Conservation (phyloP, 1,139 yeast genomes). For the Starmera stellimalicola region DNA sequence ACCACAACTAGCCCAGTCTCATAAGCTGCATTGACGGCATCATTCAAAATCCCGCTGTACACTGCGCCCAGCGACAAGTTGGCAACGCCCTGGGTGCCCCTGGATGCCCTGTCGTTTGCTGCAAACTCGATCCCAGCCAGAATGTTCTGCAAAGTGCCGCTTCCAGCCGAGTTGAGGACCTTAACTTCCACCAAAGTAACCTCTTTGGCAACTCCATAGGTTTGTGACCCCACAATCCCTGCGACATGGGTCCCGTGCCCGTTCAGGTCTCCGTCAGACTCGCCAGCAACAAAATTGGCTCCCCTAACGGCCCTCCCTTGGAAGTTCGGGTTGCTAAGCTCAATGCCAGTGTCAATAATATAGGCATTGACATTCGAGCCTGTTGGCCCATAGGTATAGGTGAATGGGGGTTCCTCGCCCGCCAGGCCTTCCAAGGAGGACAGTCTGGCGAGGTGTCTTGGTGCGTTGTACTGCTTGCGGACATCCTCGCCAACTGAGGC, state of each 20-base stretch:
- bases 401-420: slow-evolving; percentile 46
- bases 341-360: slow-evolving; percentile 74
- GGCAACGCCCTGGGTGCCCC: slow-evolving; percentile 56
- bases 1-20: slow-evolving; percentile 66
- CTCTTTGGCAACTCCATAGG: slow-evolving; percentile 74
- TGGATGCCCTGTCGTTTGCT: slow-evolving; percentile 42
- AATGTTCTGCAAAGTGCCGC: slow-evolving; percentile 58
- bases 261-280: slow-evolving; percentile 52
- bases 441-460: slow-evolving; percentile 57
- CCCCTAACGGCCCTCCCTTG: slow-evolving; percentile 53
- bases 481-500: slow-evolving; percentile 25
- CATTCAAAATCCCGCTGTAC: slow-evolving; percentile 52
- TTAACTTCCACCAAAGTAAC: slow-evolving; percentile 60
- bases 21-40: slow-evolving; percentile 64
- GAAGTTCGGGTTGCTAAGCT: slow-evolving; percentile 50
- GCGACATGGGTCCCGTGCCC: slow-evolving; percentile 89
- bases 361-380: slow-evolving; percentile 58
- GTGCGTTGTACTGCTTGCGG: slow-evolving; percentile 42
- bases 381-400: slow-evolving; percentile 35
- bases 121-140: slow-evolving; percentile 67
- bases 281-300: slow-evolving; percentile 47
- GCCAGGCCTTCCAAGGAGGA: slow-evolving; percentile 42
- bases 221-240: slow-evolving; percentile 71
- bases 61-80: slow-evolving; percentile 74
- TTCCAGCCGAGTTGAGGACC: slow-evolving; percentile 53